A percentile compares a stretch with the other conserved stretches of the same genome.
Conservation (phyloP, 352 stramenopile genomes). For the Phytopythium helicoides region DNA sequence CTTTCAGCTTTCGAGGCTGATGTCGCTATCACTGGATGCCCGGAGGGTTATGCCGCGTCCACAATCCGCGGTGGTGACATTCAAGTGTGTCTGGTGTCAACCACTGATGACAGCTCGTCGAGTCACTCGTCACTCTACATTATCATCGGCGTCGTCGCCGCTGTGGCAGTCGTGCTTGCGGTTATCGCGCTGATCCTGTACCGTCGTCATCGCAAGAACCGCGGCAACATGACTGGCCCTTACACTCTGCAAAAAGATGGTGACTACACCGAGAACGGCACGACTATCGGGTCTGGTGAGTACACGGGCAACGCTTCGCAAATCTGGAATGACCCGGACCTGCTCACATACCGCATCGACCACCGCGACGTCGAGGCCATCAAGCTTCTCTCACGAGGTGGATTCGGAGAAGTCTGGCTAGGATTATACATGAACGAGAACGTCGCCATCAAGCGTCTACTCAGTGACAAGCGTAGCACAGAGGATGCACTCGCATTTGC, state of each 20-base stretch:
- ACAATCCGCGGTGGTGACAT: slow-evolving; percentile 17
- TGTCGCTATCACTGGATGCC: slow-evolving; percentile 34
- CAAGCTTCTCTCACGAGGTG: slow-evolving; percentile 60
- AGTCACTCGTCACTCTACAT: slow-evolving; percentile 37
- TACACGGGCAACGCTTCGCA: slow-evolving; percentile 38
- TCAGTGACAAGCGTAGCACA: slow-evolving; percentile 57
- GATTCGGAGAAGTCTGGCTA: slow-evolving; percentile 70
- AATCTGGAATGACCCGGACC: slow-evolving; percentile 66
- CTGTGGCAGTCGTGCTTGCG: slow-evolving; percentile 32
- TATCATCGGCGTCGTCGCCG: slow-evolving; percentile 35
- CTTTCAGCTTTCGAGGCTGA: slow-evolving; percentile 43
- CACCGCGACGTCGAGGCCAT: slow-evolving; percentile 47
- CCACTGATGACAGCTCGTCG: slow-evolving; percentile 9
- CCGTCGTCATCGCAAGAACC: slow-evolving; percentile 13
- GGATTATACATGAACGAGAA: slow-evolving; percentile 63
- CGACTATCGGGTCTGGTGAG: slow-evolving; percentile 25
- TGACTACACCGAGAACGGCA: slow-evolving; percentile 21
- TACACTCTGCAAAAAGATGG: no score
- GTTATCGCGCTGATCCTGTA: slow-evolving; percentile 42
- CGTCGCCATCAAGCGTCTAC: slow-evolving; percentile 62
- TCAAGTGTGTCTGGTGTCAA: slow-evolving; percentile 26
- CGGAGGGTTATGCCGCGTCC: slow-evolving; percentile 12
- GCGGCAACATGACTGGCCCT: slow-evolving; percentile 18
- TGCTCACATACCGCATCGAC: slow-evolving; percentile 57
- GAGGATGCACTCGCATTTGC: slow-evolving; percentile 54